Evolutionary conservation across 352 stramenopile species (phyloP).

Genomic region (Thraustochytrium striatum): DNA sequence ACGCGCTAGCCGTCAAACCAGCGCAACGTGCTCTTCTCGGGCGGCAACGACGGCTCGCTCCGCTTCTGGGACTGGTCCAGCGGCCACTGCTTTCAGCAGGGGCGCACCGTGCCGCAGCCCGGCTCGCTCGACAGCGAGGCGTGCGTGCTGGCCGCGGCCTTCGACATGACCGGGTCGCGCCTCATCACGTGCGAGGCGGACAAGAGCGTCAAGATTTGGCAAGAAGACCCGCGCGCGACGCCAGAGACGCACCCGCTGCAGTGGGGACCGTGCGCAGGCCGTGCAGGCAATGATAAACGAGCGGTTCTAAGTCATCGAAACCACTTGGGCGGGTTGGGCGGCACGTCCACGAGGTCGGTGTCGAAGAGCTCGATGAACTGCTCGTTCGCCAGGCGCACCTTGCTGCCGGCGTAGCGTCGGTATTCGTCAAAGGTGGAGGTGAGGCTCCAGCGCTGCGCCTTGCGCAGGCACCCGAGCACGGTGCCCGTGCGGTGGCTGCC

Average conservation of each 20-base stretch:
- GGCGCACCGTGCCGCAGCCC: conserved; percentile 84
- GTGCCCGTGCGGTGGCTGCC: conserved; percentile 77
- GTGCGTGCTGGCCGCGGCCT: conserved; percentile 90
- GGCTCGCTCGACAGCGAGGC: conserved; percentile 96
- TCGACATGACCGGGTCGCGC: conserved; percentile 95
- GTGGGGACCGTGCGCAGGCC: too few relatives aligned
- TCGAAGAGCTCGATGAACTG: conserved; percentile 91
- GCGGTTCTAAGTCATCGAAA: too few relatives aligned
- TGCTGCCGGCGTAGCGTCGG: conserved; percentile 76
- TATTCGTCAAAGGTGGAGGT: conserved; percentile 89
- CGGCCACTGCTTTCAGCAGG: conserved; percentile 93
- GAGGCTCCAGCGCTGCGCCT: conserved; percentile 85
- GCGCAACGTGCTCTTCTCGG: conserved; percentile 91
- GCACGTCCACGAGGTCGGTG: conserved; percentile 79
- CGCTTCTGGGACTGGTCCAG: conserved; percentile 97
- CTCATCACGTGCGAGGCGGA: conserved; percentile 98
- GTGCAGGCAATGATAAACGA: too few relatives aligned
- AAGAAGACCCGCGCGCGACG: conserved; percentile 78
- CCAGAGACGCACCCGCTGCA: conserved; percentile 55
- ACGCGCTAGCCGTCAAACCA: conserved; percentile 96
- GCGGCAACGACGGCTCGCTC: conserved; percentile 93
- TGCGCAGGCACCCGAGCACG: conserved; percentile 79
- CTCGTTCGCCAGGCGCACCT: conserved; percentile 83
- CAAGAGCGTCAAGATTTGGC: conserved; percentile 99
- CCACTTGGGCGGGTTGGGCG: conserved; percentile 48